Evolutionary conservation across 306 rosid genomes (phyloP), one percentile per base, ranked within the genome.

Genomic region (Prunus salicina): DNA sequence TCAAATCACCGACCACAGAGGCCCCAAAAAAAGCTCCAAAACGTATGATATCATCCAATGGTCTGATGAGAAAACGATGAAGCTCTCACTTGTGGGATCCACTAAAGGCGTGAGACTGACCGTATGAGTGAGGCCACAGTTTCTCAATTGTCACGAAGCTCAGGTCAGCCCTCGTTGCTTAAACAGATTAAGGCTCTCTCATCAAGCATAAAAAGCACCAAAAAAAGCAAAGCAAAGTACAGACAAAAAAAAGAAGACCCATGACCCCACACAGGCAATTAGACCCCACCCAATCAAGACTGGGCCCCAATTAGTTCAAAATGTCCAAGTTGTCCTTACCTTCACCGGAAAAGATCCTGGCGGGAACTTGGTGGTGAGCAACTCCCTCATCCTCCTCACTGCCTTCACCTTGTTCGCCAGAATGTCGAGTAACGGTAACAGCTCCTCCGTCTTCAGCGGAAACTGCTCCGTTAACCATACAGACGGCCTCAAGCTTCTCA

Each of bases 401-500:
- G 99, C 99, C 55, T 95, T 95, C 30, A 95, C 99, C 80, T 92
- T 95, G 84, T 84, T 95, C 0, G 99, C 98, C 74, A 95, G 78
- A 47, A 95, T 95, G 81, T 95, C 99, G 0, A 95, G 89, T 24
- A 95, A 78, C 58, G 99, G 99, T 80, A 95, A 47, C 1, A 95
- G 79, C 86, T 95, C 97, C 83, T 95, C 99, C 69, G 97, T 95
- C 64, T 89, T 95, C 73, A 95, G 84, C n/a, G 99, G 99, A 63
- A 92, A 95, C 71, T 90, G 92, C 64, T 95, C 99, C 82, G 97
- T 95, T 28, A 95, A 47, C 97, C 99, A 95, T 46, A 95, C 99
- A 3, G 92, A 89, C 67, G 99, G 99, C 25, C 93, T 80, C 69
- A 92, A 76, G 60, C 97, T 95, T 46, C 84, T 88, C 27, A 92